Evolutionary conservation across 202 grass and related monocot genomes (phyloP), one percentile per base, ranked within the genome.

Genomic region (Setaria viridis): DNA sequence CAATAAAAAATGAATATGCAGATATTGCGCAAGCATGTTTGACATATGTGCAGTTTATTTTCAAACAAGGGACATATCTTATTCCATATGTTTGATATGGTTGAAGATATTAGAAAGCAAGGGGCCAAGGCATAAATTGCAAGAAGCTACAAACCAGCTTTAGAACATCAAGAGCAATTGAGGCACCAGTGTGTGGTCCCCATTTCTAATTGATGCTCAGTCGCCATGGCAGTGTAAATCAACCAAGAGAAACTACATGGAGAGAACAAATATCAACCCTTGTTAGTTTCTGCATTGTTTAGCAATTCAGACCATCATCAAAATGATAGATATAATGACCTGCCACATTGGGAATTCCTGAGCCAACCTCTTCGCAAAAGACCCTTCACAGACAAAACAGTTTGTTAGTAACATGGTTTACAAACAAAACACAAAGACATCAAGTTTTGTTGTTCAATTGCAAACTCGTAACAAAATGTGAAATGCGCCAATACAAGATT

Each of bases 311-410:
- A 66, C 11, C 39, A 69, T 70, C 45, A 82, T 47, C 55, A 84
- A 60, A 87, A 46, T 11, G 62, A 86, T 45, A 63, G 76, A 59
- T 49, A 35, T 62, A 82, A 33, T 41, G 77, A 94, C 93, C 96
- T 99, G 96, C 96, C 96, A 99, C 96, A 94, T 92, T 9, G 96
- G 96, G 79, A 99, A 99, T 91, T 99, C 93, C 85, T 95, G 90
- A 87, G 93, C 93, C 82, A 99, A 85, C 78, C 93, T 95, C 85
- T 91, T 94, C 17, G 93, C 88, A 85, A 98, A 95, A 77, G 96
- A 94, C 41, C 96, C 93, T 98, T 86, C 41, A 43, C 37, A 35
- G 54, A 1, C 6, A 45, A 45, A 32, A 70, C 54, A 53, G 11
- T 47, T 37, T 54, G 59, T 91, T 63, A 85, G 39, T 73, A 21